Base-by-base conservation (phyloP, 805 yeast species). In the Kluyveromyces dobzhanskii region DNA sequence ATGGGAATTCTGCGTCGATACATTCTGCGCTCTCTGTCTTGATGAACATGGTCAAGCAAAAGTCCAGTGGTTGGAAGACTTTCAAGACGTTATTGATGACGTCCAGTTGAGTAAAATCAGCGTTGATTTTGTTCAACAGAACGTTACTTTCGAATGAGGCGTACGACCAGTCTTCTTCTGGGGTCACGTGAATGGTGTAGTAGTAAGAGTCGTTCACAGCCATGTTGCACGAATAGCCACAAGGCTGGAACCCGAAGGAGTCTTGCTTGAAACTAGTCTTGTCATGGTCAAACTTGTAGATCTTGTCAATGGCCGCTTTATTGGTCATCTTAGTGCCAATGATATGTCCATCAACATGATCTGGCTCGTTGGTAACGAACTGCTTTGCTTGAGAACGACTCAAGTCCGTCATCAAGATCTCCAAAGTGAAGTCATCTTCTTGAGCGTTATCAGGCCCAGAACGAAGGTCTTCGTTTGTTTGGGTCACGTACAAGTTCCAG, bases 111-210 rank as follows among this genome's bases (percentile, higher is more conserved):
- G 68, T 62, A 28, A 66, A 65, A 11, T 57, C 49, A 50, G 48
- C 32, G 51, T 68, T 45, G 39, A 66, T 41, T 32, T 61, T 45
- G 35, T 46, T 49, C 9, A 74, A 64, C 6, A 82, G 80, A 30
- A 78, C 85, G 59, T 85, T 90, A 16, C 96, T 78, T 59, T 92
- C 97, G 60, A 92, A 92, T 8, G 95, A 84, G 4, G 97, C 97
- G 61, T 90, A 90, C 4, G 96, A 85, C 86, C 94, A 90, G 27
- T 90, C 95, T 17, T 69, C 58, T 57, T 92, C 97, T 0, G 97
- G 97, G 0, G 98, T 92, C 30, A 92, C 84, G 57, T 92, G 97
- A 42, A 88, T 68, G 7, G 97, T 90, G 56, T 82, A 83, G 58
- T 80, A 82, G 54, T 76, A 76, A 49, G 73, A 70, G 30, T 69